Percentiles rank a stretch among this genome's conserved stretches.
Conservation (phyloP, 352 stramenopile genomes). For the Phytophthora hibernalis region DNA sequence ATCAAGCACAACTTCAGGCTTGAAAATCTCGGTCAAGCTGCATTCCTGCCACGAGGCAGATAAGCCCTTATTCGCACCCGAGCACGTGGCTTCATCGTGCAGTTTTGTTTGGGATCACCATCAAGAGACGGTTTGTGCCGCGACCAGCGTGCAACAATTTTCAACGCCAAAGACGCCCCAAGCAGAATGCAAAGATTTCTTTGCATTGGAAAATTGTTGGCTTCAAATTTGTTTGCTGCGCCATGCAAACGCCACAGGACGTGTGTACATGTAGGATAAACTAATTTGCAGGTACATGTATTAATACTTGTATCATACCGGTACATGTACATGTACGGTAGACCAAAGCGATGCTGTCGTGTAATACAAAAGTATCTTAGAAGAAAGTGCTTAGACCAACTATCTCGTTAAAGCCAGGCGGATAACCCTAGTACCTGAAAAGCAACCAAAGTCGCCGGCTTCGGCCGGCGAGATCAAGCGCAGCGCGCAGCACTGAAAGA, state of each 20-base stretch:
- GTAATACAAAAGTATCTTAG: too few species aligned
- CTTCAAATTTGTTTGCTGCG: constrained; percentile 9
- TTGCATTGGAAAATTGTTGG: neutral
- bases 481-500: too few species aligned
- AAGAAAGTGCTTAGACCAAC: too few species aligned
- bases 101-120: neutral
- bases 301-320: neutral
- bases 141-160: constrained; percentile 13
- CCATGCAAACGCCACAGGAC: constrained; percentile 7
- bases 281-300: neutral
- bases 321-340: too few species aligned
- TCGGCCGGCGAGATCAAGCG: too few species aligned
- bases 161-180: constrained; percentile 4
- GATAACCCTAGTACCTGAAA: too few species aligned
- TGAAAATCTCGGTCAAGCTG: constrained; percentile 1
- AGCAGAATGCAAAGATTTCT: neutral
- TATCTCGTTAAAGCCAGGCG: too few species aligned
- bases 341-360: constrained; percentile 1
- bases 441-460: too few species aligned
- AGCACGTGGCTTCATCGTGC: constrained; percentile 10
- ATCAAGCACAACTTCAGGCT: neutral
- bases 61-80: neutral
- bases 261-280: neutral
- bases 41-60: neutral
- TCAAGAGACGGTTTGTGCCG: constrained; percentile 9